Conservation (phyloP, 441 rosid species). For the Eutrema salsugineum region DNA sequence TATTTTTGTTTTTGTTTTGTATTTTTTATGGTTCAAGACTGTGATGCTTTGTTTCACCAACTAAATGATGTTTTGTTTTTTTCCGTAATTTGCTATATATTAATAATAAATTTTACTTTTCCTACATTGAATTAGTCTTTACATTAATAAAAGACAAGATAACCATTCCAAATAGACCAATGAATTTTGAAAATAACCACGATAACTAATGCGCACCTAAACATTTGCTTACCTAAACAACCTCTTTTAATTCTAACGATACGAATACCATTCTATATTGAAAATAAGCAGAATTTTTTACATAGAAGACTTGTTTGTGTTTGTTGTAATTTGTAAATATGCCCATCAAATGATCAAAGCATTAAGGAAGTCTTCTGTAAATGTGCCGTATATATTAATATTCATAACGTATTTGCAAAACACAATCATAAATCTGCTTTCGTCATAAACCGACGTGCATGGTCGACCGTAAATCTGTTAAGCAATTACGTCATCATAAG, state of each 20-base stretch:
- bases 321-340: not conserved
- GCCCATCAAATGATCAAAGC: not conserved
- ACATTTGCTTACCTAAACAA: not conserved
- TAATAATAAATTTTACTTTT: not conserved
- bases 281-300: not conserved
- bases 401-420: not conserved
- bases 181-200: not conserved
- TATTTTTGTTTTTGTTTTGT: not conserved
- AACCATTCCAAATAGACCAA: not conserved
- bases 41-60: not conserved
- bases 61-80: not conserved
- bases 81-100: not conserved
- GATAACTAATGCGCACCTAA: not conserved
- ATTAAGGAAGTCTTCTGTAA: not conserved
- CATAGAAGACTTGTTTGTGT: not conserved
- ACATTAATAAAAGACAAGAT: not conserved
- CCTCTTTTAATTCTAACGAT: too few species aligned
- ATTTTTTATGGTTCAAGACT: not conserved
- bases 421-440: not conserved
- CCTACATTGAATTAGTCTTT: not conserved
- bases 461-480: not conserved
- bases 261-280: not conserved
- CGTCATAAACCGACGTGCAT: not conserved
- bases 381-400: not conserved
- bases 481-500: not conserved